phyloP scores from a whole-genome alignment of 805 yeast genomes.

The Debaryomyces hansenii region DNA sequence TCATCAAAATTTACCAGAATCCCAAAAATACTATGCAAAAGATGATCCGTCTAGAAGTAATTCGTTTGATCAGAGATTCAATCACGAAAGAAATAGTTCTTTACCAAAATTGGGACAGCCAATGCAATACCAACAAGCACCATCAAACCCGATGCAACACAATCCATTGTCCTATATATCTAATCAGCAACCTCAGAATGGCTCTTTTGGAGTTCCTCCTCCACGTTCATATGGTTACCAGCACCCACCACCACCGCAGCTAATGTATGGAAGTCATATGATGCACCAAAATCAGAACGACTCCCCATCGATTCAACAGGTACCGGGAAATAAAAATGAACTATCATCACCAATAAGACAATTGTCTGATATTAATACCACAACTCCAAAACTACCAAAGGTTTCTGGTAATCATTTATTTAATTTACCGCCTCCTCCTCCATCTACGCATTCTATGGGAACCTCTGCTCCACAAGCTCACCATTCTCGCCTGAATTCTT shows the following conservation, averaged over 20 bases:
- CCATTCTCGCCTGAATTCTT: constrained; percentile 32
- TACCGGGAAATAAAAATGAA: constrained; percentile 37
- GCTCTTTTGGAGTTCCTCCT: constrained; percentile 9
- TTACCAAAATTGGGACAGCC: constrained; percentile 21
- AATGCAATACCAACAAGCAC: constrained; percentile 12
- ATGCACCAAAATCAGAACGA: constrained; percentile 14
- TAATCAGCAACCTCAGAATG: constrained; percentile 11
- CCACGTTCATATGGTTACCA: constrained; percentile 14
- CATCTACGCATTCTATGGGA: constrained; percentile 11
- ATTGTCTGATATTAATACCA: constrained; percentile 14
- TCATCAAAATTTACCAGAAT: constrained; percentile 53
- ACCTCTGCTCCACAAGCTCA: constrained; percentile 19
- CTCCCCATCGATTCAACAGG: constrained; percentile 8
- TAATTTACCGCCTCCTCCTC: constrained; percentile 35
- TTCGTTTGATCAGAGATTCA: constrained; percentile 16
- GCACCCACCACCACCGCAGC: constrained; percentile 17
- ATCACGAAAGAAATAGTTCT: constrained; percentile 16
- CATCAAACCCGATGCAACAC: constrained; percentile 17
- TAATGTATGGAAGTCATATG: constrained; percentile 21
- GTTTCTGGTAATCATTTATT: constrained; percentile 25
- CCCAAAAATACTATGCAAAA: constrained; percentile 28
- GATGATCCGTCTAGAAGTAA: constrained; percentile 9
- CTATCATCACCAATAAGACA: constrained; percentile 38
- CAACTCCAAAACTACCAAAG: constrained; percentile 35
- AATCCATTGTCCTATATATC: constrained; percentile 22